Evolutionary conservation across 768 basidiomycete genomes (phyloP), one percentile per base, ranked within the genome.

Genomic region (Rhizopogon sp.): DNA sequence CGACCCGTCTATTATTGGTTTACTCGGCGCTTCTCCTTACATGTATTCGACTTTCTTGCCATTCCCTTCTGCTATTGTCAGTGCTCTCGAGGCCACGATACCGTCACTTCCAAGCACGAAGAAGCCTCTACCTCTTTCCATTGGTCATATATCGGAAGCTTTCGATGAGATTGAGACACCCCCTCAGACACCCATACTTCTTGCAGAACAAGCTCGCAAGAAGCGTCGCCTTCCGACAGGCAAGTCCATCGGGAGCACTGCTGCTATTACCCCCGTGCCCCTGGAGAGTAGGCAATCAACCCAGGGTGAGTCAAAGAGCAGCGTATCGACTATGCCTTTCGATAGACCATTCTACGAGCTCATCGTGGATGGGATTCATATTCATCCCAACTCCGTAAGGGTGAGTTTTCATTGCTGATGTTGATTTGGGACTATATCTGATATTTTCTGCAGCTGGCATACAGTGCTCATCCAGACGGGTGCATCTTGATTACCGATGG

Each of bases 401-500:
- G 88, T 93, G 68, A 54, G 85, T 74, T 43, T 0, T 37, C 50
- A 10, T 33, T 25, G 13, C 17, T 40, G 5, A 6, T 43, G 9
- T n/a, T 13, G 2, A 37, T 13, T 3, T 50, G 14, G 29, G 17
- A 22, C 50, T 35, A 22, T 33, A 28, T 28, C 40, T 56, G 17
- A 41, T 49, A 28, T 40, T 20, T 51, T 43, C 22, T 47, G 42
- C 63, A 92, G 89, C 71, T 93, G 57, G 93, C 93, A 1, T 93
- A 94, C 68, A 82, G 85, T 35, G 81, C 87, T 0, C 85, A 86
- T 63, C 87, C 88, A 8, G 88, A 93, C 7, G 89, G 92, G 2
- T 94, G 92, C 63, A 84, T 96, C 37, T 77, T 96, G 47, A 86
- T 95, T 56, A 94, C 93, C 0, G 93, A 96, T 71, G 91, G 92